phyloP scores from a whole-genome alignment of 2,329 filamentous ascomycete species.

The Diaporthe caulivora region DNA sequence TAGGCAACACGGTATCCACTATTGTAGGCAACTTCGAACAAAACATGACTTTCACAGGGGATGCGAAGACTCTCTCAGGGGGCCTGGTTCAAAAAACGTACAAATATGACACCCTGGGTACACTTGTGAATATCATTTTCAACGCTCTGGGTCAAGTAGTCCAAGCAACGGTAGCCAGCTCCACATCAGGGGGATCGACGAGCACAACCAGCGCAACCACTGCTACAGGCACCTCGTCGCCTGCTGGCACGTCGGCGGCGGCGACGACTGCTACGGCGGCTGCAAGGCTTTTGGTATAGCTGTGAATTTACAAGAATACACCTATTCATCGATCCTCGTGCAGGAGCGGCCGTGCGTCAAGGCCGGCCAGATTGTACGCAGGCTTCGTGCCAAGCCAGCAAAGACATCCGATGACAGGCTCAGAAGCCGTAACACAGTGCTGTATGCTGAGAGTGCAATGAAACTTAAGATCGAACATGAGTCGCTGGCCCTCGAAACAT shows the following conservation, averaged over 20 bases:
- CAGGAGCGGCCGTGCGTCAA: background rate
- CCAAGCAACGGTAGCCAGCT: conserved; percentile 56
- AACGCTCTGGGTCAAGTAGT: conserved; percentile 68
- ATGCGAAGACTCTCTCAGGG: conserved; percentile 49
- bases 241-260: conserved; percentile 19
- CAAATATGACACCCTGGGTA: conserved; percentile 61
- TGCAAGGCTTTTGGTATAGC: background rate
- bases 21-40: conserved; percentile 70
- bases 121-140: conserved; percentile 67
- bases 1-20: conserved; percentile 57
- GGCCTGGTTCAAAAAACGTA: conserved; percentile 64
- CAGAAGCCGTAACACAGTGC: background rate
- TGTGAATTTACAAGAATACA: background rate
- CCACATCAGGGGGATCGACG: conserved; percentile 31
- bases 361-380: background rate
- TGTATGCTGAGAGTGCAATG: background rate
- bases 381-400: conserved; percentile 8
- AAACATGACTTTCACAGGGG: conserved; percentile 68
- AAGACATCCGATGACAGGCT: background rate
- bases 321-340: background rate
- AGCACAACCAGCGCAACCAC: conserved; percentile 26
- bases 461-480: background rate
- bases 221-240: conserved; percentile 23
- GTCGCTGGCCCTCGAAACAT: background rate
- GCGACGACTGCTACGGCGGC: conserved; percentile 33